Evolutionary conservation across 1,139 yeast species (phyloP).

Genomic region (Torulaspora globosa): DNA sequence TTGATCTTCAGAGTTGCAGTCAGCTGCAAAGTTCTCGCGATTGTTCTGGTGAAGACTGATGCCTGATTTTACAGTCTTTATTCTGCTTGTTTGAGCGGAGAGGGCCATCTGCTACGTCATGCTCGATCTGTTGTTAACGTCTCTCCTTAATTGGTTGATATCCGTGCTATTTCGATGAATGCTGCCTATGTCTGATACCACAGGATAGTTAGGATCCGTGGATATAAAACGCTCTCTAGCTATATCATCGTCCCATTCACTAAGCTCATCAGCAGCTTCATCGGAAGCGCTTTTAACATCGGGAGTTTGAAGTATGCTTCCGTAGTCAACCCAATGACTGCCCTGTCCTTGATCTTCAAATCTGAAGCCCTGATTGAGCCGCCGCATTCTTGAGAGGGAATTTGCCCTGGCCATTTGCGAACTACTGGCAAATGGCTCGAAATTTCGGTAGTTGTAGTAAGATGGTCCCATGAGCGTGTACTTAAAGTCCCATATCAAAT

Average conservation of each 20-base stretch:
- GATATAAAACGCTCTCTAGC: conserved; percentile 28
- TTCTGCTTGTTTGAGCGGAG: too few relatives aligned
- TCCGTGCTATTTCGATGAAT: conserved; percentile 38
- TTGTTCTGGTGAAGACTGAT: too few relatives aligned
- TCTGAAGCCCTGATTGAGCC: conserved; percentile 79
- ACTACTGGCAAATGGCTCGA: conserved; percentile 64
- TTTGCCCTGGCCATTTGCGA: conserved; percentile 66
- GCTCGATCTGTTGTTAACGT: conserved; percentile 19
- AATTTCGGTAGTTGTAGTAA: conserved; percentile 73
- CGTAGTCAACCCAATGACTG: conserved; percentile 67
- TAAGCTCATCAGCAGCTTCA: conserved; percentile 40
- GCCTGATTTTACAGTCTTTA: too few relatives aligned
- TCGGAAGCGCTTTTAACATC: conserved; percentile 45
- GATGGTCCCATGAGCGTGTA: conserved; percentile 66
- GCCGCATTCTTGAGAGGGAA: conserved; percentile 60
- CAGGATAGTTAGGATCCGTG: conserved; percentile 49
- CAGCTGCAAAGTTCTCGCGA: too few relatives aligned
- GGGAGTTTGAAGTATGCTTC: conserved; percentile 25
- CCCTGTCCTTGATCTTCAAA: conserved; percentile 73
- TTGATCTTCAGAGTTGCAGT: too few relatives aligned
- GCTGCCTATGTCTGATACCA: conserved; percentile 46
- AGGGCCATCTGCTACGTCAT: background rate
- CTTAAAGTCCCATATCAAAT: conserved; percentile 71
- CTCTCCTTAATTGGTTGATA: conserved; percentile 34
- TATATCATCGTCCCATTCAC: conserved; percentile 48